Evolutionary conservation across 148 eudicot species (phyloP).

Genomic region (Rhododendron henanense): DNA sequence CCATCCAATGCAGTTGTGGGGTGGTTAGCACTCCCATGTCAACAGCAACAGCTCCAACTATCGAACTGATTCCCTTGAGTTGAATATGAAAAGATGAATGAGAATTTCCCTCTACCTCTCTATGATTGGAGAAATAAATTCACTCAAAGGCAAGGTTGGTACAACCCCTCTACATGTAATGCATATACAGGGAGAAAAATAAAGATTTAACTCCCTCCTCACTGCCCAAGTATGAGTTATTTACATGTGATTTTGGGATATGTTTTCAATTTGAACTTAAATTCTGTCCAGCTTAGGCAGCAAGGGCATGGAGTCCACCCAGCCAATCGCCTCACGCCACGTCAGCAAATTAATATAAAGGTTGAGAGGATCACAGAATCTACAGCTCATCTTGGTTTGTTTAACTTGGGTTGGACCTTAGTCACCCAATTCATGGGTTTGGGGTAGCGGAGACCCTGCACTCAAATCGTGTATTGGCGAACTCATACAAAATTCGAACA

Average conservation of each 20-base stretch:
- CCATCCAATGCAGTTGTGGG: constrained; percentile 99
- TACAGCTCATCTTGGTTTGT: not conserved
- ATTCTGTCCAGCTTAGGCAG: not conserved
- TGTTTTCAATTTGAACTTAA: not conserved
- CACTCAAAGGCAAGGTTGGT: not conserved
- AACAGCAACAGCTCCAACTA: constrained; percentile 54
- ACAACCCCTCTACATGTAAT: not conserved
- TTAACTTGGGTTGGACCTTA: too few species aligned
- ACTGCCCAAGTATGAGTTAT: not conserved
- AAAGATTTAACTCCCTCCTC: not conserved
- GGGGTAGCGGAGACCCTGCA: too few species aligned
- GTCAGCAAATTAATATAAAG: not conserved
- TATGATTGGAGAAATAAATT: not conserved
- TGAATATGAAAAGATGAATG: constrained; percentile 11
- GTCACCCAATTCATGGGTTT: too few species aligned
- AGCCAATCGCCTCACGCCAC: not conserved
- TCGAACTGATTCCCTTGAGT: constrained; percentile 69
- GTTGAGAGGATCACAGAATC: not conserved
- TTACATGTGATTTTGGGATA: not conserved
- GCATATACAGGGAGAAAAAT: not conserved
- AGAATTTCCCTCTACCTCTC: constrained; percentile 1
- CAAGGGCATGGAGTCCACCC: not conserved
- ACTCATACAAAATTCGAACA: too few species aligned
- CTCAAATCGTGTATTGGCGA: too few species aligned
- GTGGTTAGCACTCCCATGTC: constrained; percentile 89